phyloP scores from a whole-genome alignment of 306 rosid genomes.

The Ochetophila trinervis region DNA sequence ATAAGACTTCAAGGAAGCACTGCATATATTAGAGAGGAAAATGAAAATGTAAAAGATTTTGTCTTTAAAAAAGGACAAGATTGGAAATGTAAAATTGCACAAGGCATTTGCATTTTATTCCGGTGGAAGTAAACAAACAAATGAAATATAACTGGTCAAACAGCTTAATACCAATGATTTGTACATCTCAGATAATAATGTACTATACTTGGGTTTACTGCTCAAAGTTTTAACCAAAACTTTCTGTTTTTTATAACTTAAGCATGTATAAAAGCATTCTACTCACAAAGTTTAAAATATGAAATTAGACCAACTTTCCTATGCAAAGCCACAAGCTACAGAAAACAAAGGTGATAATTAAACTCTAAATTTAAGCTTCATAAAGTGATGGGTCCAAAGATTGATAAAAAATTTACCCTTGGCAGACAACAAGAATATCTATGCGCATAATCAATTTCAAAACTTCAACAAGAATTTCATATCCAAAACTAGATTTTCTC shows the following conservation, averaged over 20 bases:
- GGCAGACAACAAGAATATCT: not conserved
- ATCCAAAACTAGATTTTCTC: slow-evolving; percentile 6
- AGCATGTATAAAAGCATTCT: not conserved
- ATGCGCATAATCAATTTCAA: slow-evolving; percentile 5
- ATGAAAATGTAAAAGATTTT: slow-evolving; percentile 5
- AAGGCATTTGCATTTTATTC: not conserved
- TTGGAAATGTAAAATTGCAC: not conserved
- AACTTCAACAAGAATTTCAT: not conserved
- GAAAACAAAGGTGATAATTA: not conserved
- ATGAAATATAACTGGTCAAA: not conserved
- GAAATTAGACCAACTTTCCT: not conserved
- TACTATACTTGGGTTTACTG: not conserved
- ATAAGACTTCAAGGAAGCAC: slow-evolving; percentile 86
- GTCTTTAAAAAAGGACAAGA: not conserved
- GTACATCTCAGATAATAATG: slow-evolving; percentile 5
- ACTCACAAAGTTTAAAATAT: not conserved
- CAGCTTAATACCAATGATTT: not conserved
- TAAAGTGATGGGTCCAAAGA: not conserved
- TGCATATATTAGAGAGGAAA: slow-evolving; percentile 31
- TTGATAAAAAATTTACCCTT: not conserved
- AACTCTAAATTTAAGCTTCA: not conserved
- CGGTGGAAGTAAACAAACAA: not conserved
- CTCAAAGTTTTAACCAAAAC: not conserved
- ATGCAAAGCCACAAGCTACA: not conserved
- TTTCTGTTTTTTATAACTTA: not conserved